phyloP scores from a whole-genome alignment of 345 rosid species.

The Melastoma malabathricum region DNA sequence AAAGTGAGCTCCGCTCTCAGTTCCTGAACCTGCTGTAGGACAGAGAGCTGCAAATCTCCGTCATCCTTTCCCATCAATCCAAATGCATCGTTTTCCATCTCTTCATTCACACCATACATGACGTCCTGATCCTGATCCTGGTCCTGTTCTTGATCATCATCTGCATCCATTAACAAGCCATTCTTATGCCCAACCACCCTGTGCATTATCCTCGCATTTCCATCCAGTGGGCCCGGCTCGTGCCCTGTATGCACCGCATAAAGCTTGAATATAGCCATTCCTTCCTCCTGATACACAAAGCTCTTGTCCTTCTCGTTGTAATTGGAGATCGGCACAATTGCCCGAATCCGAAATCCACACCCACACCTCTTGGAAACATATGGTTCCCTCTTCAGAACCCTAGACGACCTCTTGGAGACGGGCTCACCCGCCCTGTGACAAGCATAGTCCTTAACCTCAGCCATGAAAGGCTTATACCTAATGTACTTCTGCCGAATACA shows the following conservation, averaged over 20 bases:
- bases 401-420: slow-evolving; percentile 54
- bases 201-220: slow-evolving; percentile 97
- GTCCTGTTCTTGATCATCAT: too few relatives aligned
- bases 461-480: slow-evolving; percentile 96
- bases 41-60: slow-evolving; percentile 46
- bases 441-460: slow-evolving; percentile 99
- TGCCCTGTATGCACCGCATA: slow-evolving; percentile 99
- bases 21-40: slow-evolving; percentile 78
- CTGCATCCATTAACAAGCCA: slow-evolving; percentile 34
- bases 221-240: slow-evolving; percentile 93
- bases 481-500: slow-evolving; percentile 98
- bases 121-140: slow-evolving; percentile 34
- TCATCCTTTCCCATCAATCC: slow-evolving; percentile 60
- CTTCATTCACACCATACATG: slow-evolving; percentile 79
- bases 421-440: slow-evolving; percentile 99
- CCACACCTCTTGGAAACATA: slow-evolving; percentile 95
- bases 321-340: slow-evolving; percentile 85
- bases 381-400: slow-evolving; percentile 91
- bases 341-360: slow-evolving; percentile 92
- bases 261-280: slow-evolving; percentile 78
- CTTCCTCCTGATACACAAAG: slow-evolving; percentile 93
- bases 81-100: slow-evolving; percentile 52
- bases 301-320: slow-evolving; percentile 93
- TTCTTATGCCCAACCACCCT: slow-evolving; percentile 87
- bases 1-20: slow-evolving; percentile 51